Percentiles rank a stretch among this genome's conserved stretches.
Evolutionary conservation across 352 stramenopile species (phyloP).

Genomic region (Phytophthora lateralis): DNA sequence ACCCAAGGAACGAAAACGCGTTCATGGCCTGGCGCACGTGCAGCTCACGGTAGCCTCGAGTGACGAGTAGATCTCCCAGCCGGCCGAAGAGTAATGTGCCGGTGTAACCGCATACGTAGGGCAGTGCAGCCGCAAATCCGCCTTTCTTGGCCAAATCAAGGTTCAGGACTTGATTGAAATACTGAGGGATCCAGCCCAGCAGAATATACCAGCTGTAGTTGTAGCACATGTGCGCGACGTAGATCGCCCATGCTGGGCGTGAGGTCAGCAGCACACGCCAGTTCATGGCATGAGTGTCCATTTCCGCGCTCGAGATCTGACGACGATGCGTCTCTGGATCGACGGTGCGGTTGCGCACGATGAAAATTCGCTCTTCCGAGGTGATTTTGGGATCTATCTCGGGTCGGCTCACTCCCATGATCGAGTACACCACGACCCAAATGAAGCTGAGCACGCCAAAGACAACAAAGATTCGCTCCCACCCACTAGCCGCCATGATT

Average conservation of each 20-base stretch:
- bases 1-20: constrained; percentile 72
- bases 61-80: constrained; percentile 69
- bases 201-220: constrained; percentile 91
- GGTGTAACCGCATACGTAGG: constrained; percentile 81
- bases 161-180: constrained; percentile 81
- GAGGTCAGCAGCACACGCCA: constrained; percentile 72
- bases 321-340: constrained; percentile 48
- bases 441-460: constrained; percentile 80
- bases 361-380: constrained; percentile 60
- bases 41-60: constrained; percentile 65
- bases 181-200: constrained; percentile 88
- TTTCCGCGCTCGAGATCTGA: constrained; percentile 42
- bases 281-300: constrained; percentile 62
- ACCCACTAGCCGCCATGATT: constrained; percentile 66
- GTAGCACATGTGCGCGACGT: constrained; percentile 86
- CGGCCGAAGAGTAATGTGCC: constrained; percentile 77
- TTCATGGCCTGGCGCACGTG: constrained; percentile 85
- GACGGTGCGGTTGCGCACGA: constrained; percentile 65
- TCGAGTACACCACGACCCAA: constrained; percentile 68
- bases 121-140: constrained; percentile 67
- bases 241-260: constrained; percentile 80
- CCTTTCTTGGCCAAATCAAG: constrained; percentile 76
- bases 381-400: constrained; percentile 72
- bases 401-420: constrained; percentile 67
- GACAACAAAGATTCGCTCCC: constrained; percentile 77